These are phyloP conservation scores for Citrus medica DNA, from an alignment of 345 rosid species.

Conservation along the genomic window DNA sequence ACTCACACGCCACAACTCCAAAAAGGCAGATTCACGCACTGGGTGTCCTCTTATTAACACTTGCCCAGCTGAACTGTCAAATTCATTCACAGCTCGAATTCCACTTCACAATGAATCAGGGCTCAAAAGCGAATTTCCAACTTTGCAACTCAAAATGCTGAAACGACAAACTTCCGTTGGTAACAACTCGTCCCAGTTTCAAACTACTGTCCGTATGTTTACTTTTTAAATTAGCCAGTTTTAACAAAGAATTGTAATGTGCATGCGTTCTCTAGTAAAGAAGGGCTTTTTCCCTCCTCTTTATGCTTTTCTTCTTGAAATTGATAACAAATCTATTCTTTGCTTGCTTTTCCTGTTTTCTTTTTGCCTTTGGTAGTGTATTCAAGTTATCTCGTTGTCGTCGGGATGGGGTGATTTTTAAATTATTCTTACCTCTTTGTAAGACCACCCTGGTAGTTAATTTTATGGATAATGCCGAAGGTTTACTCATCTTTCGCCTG, in stretches of 20 bases:
- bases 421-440: not conserved
- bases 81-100: constrained; percentile 12
- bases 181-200: constrained; percentile 26
- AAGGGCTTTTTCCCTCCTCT: not conserved
- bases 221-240: not conserved
- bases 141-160: constrained; percentile 15
- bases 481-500: constrained; percentile 10
- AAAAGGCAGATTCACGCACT: not conserved
- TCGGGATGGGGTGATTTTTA: not conserved
- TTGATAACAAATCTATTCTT: constrained; percentile 23
- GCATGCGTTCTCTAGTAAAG: not conserved
- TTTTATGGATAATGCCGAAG: constrained; percentile 34
- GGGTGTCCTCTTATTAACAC: constrained; percentile 14
- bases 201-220: constrained; percentile 24
- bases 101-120: not conserved
- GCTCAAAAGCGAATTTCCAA: not conserved
- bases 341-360: constrained; percentile 18
- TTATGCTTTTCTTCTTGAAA: constrained; percentile 21
- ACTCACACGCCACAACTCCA: constrained; percentile 15
- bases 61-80: constrained; percentile 10
- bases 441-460: constrained; percentile 10
- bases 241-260: not conserved
- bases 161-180: constrained; percentile 31
- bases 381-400: not conserved
- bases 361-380: constrained; percentile 1